Evolutionary conservation across 2,329 filamentous ascomycete species (phyloP).

Genomic region (Periconia sp.): DNA sequence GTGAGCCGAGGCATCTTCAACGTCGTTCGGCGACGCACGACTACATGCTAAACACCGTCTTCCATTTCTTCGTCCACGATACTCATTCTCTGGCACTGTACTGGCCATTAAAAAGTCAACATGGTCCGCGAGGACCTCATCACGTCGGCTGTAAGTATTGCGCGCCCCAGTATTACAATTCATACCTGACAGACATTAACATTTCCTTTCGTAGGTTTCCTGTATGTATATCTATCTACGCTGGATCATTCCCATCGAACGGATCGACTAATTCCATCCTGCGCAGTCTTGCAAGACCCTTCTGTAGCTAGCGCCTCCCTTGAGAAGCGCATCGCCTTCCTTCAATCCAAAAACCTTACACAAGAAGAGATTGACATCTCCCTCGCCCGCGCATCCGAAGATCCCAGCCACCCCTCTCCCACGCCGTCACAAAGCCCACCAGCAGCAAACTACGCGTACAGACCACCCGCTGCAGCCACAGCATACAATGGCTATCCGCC

Average conservation of each 20-base stretch:
- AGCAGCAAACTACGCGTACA: constrained; percentile 46
- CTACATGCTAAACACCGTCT: constrained; percentile 10
- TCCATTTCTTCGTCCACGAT: constrained; percentile 15
- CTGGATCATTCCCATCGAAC: background rate
- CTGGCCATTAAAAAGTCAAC: constrained; percentile 50
- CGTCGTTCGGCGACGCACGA: constrained; percentile 15
- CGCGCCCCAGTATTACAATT: background rate
- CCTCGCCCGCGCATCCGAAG: constrained; percentile 72
- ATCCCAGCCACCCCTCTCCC: constrained; percentile 47
- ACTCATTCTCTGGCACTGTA: constrained; percentile 14
- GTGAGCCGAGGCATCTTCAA: constrained; percentile 10
- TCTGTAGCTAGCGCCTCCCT: constrained; percentile 86
- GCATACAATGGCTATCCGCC: constrained; percentile 56
- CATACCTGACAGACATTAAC: constrained; percentile 16
- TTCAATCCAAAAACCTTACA: constrained; percentile 95
- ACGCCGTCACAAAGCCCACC: constrained; percentile 49
- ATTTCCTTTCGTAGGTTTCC: constrained; percentile 47
- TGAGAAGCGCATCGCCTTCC: constrained; percentile 88
- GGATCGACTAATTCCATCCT: constrained; percentile 10
- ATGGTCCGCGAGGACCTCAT: constrained; percentile 94
- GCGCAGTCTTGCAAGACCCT: constrained; percentile 85
- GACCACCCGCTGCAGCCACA: constrained; percentile 47
- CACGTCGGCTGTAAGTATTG: constrained; percentile 64
- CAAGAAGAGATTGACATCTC: constrained; percentile 91
- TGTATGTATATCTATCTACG: constrained; percentile 45